Conservation (phyloP, 352 stramenopile genomes). For the Globisporangium okanoganense region DNA sequence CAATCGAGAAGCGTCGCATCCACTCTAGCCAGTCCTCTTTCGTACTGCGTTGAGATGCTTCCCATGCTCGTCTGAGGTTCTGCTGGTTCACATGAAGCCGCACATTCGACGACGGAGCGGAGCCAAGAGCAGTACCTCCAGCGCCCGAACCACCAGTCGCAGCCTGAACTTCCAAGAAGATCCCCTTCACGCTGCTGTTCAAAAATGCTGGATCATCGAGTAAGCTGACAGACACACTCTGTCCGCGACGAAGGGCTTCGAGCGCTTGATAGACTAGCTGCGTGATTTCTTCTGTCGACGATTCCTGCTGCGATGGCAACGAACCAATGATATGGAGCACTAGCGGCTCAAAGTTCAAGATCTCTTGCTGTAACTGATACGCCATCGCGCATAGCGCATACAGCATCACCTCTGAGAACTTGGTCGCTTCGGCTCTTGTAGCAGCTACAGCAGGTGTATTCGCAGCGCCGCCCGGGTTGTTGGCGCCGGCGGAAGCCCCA, state of each 20-base stretch:
- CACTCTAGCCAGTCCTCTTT: conserved; percentile 97
- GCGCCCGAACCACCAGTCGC: conserved; percentile 17
- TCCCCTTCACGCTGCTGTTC: conserved; percentile 34
- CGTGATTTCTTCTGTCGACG: conserved; percentile 40
- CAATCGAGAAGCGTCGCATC: conserved; percentile 95
- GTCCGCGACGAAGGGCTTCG: conserved; percentile 45
- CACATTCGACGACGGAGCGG: conserved; percentile 41
- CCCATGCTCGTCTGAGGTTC: conserved; percentile 92
- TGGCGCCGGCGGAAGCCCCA: conserved; percentile 15
- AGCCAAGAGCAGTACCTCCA: conserved; percentile 24
- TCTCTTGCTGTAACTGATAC: conserved; percentile 72
- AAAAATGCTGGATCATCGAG: conserved; percentile 52
- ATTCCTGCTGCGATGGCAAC: conserved; percentile 39
- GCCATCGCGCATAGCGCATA: conserved; percentile 67
- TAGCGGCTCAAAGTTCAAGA: conserved; percentile 72
- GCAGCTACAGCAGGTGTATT: conserved; percentile 39
- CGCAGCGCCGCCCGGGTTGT: conserved; percentile 9
- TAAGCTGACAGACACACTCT: conserved; percentile 40
- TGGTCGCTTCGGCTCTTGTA: conserved; percentile 59
- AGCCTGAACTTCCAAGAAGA: conserved; percentile 32
- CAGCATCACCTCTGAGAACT: conserved; percentile 73
- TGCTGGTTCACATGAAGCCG: conserved; percentile 91
- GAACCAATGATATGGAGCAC: conserved; percentile 60
- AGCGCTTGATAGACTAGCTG: conserved; percentile 48
- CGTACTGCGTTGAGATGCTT: conserved; percentile 90